Base-by-base conservation (phyloP, 2,329 filamentous ascomycete species). In the Xylaria sp. region DNA sequence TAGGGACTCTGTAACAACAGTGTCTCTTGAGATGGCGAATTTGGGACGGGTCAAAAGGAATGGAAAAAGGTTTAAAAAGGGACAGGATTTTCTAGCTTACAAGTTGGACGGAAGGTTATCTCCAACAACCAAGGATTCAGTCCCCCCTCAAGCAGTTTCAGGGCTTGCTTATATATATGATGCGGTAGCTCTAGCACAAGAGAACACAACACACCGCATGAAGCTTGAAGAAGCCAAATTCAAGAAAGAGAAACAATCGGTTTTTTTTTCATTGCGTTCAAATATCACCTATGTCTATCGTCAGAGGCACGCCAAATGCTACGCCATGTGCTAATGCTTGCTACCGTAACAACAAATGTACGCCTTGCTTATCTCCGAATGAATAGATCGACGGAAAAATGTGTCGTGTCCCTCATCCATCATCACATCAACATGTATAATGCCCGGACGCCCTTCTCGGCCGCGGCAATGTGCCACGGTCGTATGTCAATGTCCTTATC, bases 391-490 rank as follows among this genome's bases (percentile, higher is more conserved):
- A 30, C 23, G 5, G 23, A 30, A 30, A 30, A 30, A 30, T 30
- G 23, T 30, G 4, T 30, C 23, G 23, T 30, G 23, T 30, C 23
- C 23, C 23, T 30, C 23, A 30, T 30, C 23, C 23, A 30, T 30
- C 37, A 37, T 81, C 76, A 90, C 80, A 88, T 82, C 68, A 87
- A 73, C 68, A 83, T 76, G 72, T 85, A 84, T 69, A 93, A 73
- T 18, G 82, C 86, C 70, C 83, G 78, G 3, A 86, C 85, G 1
- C 83, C 88, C 74, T 87, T 88, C 73, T 88, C 82, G 2, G 86
- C 89, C 16, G 83, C 87, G 10, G 85, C 87, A 61, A 93, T 77
- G 77, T 93, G 90, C 88, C 90, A 91, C 16, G 90, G 90, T 67
- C 89, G 76, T n/a, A 85, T 79, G 68, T 86, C 84, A 53, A 76